These are phyloP conservation scores for Collybia nuda DNA, from an alignment of 768 basidiomycete genomes.

Conservation along the genomic window DNA sequence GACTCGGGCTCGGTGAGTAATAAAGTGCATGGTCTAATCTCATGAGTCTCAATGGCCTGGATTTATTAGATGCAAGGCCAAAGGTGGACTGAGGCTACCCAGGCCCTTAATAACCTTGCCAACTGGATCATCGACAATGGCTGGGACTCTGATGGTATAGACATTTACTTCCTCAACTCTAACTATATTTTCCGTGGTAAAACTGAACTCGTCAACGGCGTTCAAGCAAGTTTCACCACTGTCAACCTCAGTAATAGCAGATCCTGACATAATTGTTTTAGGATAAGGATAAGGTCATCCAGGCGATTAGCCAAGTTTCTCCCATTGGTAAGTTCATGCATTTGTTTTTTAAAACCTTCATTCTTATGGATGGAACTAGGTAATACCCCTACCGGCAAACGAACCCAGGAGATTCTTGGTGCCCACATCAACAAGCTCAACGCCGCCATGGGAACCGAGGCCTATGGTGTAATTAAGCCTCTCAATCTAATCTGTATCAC, in stretches of 20 bases:
- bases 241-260: background rate
- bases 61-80: conserved; percentile 4
- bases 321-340: background rate
- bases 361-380: background rate
- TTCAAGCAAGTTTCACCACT: background rate
- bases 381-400: conserved; percentile 3
- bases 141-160: conserved; percentile 6
- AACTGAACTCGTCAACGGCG: background rate
- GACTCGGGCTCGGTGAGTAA: conserved; percentile 6
- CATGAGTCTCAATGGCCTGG: background rate
- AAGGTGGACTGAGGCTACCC: conserved; percentile 6
- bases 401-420: background rate
- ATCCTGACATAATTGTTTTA: background rate
- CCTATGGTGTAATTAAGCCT: conserved; percentile 6
- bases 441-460: background rate
- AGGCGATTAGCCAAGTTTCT: background rate
- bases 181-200: background rate
- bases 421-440: conserved; percentile 3
- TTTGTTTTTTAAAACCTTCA: background rate
- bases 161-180: conserved; percentile 6
- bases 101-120: conserved; percentile 6
- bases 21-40: no score
- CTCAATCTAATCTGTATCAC: conserved; percentile 10
- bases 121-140: conserved; percentile 3
- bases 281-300: conserved; percentile 4